A percentile compares a stretch with the other conserved stretches of the same genome.
These are phyloP conservation scores for Daldinia caldariorum DNA, from an alignment of 495 filamentous ascomycete genomes.

Conservation along the genomic window DNA sequence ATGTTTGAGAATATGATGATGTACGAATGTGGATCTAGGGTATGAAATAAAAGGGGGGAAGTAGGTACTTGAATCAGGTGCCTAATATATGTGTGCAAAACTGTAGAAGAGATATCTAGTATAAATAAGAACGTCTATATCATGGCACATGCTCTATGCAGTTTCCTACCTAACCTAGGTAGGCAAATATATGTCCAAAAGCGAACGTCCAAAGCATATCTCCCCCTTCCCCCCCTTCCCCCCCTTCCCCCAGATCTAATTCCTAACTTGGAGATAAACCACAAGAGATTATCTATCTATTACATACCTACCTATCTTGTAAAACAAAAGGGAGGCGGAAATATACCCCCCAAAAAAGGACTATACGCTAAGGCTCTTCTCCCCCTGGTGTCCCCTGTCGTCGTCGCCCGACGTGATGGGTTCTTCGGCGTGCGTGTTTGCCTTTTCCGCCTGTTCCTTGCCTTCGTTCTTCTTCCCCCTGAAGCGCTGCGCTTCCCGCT, in stretches of 20 bases:
- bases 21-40: neutral
- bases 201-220: neutral
- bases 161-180: too few species aligned
- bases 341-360: neutral
- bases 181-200: neutral
- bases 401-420: slow-evolving; percentile 25
- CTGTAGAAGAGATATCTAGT: neutral
- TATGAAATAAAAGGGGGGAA: neutral
- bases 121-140: neutral
- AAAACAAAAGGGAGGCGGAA: neutral
- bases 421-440: slow-evolving; percentile 1
- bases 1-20: too few species aligned
- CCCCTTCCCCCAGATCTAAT: neutral
- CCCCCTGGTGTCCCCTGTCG: slow-evolving; percentile 18
- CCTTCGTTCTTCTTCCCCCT: slow-evolving; percentile 9
- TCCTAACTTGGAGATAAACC: neutral
- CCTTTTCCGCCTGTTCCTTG: too few species aligned
- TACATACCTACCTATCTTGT: too few species aligned
- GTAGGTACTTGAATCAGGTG: too few species aligned
- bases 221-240: too few species aligned
- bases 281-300: neutral
- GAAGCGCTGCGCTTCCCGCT: slow-evolving; percentile 42
- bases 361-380: slow-evolving; percentile 15
- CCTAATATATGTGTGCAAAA: neutral
- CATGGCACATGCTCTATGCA: neutral